Conservation (phyloP, 345 rosid species). For the Cardiospermum halicacabum region DNA sequence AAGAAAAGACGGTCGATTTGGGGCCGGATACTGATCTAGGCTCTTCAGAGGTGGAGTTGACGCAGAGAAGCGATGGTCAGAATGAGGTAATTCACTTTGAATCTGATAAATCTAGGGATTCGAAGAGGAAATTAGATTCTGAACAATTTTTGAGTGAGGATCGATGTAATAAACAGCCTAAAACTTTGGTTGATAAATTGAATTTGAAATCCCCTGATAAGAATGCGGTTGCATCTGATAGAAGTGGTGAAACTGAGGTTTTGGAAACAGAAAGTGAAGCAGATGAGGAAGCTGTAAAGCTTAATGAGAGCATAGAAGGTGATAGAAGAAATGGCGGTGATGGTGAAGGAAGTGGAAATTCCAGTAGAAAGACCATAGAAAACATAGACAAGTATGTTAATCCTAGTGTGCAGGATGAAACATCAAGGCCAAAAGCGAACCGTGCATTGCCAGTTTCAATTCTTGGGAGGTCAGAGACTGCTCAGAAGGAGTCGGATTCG, state of each 20-base stretch:
- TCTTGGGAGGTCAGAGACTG: slow-evolving; percentile 2
- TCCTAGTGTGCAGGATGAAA: background rate
- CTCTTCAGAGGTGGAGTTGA: slow-evolving; percentile 24
- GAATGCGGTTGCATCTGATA: too few relatives aligned
- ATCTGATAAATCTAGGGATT: slow-evolving; percentile 16
- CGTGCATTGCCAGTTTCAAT: slow-evolving; percentile 27
- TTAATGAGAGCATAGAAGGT: too few relatives aligned
- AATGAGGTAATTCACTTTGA: slow-evolving; percentile 10
- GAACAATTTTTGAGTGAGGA: slow-evolving; percentile 8
- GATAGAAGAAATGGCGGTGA: too few relatives aligned
- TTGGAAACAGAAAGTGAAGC: slow-evolving; percentile 14
- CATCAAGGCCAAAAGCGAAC: slow-evolving; percentile 5
- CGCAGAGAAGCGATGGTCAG: slow-evolving; percentile 17
- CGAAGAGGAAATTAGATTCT: slow-evolving; percentile 10
- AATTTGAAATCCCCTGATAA: slow-evolving; percentile 12
- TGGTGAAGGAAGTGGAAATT: too few relatives aligned
- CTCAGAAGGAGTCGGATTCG: background rate
- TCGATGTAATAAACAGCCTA: slow-evolving; percentile 14
- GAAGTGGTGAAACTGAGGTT: background rate
- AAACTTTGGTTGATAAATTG: slow-evolving; percentile 13
- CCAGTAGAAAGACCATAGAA: slow-evolving; percentile 17
- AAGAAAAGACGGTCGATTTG: slow-evolving; percentile 27
- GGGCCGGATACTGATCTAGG: slow-evolving; percentile 39
- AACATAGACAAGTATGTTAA: slow-evolving; percentile 26
- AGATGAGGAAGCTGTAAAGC: background rate